Base-by-base conservation (phyloP, 192 early-diverging fungal species). In the Diversispora eburnea region DNA sequence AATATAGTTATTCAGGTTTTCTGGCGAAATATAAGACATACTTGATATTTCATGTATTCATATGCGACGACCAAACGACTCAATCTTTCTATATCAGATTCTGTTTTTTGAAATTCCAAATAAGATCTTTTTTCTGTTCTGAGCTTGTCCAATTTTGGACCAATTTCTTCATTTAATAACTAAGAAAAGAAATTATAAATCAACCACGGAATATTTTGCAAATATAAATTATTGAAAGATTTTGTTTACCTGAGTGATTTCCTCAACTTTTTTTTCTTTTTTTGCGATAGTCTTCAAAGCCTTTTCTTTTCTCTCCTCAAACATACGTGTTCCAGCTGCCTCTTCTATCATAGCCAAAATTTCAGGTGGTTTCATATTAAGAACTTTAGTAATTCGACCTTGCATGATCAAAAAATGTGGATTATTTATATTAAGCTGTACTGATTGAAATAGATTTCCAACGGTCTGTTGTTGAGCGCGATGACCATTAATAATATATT, bases 341-440 rank as follows among this genome's bases (percentile, higher is more conserved):
- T 99, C 98, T 80, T 99, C 98, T 47, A 99, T 94, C 96, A 99
- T 98, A 17, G 91, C 88, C 22, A 99, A 82, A 46, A 98, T 95
- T 77, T 99, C 95, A 9, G 88, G 84, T 0, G 98, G 94, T 74
- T 97, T 96, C 98, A 99, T 99, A 77, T 98, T 98, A n/a, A 99
- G 86, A 9, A 99, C 96, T 73, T 98, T 94, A n/a, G 96, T 99
- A 72, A 99, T 98, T 61, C 89, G 82, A 48, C 96, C 98, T 83
- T 99, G 98, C 96, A 98, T 98, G 72, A 99, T 99, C 65, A 99
- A 78, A 79, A 99, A 99, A 79, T 99, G 95, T 15, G 98, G 98
- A 76, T 99, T 97, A 85, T 99, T 97, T 82, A 99, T 93, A 80
- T 97, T 98, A 42, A 99, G 91, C 78, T 95, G 93, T 5, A 99